Percentiles rank a stretch among this genome's conserved stretches.
These are phyloP conservation scores for Juglanconis juglandina DNA, from an alignment of 2,329 filamentous ascomycete genomes.

Conservation along the genomic window DNA sequence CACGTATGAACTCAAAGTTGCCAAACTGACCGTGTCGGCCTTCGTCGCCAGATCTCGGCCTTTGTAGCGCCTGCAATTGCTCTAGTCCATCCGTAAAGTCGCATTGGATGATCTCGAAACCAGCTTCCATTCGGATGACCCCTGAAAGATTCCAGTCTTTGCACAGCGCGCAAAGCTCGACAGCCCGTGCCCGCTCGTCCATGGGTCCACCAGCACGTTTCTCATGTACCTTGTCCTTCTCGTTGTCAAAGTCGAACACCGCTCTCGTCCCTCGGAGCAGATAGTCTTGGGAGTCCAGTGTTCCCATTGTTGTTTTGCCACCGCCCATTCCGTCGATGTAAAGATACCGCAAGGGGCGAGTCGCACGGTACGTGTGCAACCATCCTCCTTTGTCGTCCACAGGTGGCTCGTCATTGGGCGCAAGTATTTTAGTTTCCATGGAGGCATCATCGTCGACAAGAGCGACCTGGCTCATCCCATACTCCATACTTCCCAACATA, in stretches of 20 bases:
- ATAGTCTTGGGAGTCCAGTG: constrained; percentile 64
- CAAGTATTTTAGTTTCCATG: not conserved
- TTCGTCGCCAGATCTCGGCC: constrained; percentile 20
- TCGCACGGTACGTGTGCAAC: constrained; percentile 63
- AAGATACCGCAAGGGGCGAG: constrained; percentile 55
- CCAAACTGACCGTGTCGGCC: constrained; percentile 26
- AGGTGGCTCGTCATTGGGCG: not conserved
- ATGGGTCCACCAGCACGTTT: constrained; percentile 20
- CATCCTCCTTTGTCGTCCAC: constrained; percentile 43
- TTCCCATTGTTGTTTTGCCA: constrained; percentile 62
- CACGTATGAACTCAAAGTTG: constrained; percentile 39
- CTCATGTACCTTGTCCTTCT: not conserved
- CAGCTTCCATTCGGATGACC: constrained; percentile 64
- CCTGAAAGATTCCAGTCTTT: constrained; percentile 58
- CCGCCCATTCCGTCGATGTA: constrained; percentile 70
- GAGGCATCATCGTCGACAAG: not conserved
- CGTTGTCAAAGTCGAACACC: not conserved
- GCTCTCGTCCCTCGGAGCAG: constrained; percentile 47
- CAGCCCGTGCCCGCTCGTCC: constrained; percentile 51
- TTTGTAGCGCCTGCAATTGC: constrained; percentile 31
- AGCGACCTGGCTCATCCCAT: not conserved
- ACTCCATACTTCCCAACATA: not conserved
- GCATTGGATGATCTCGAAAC: constrained; percentile 69
- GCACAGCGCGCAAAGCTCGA: constrained; percentile 53
- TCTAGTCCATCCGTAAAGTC: constrained; percentile 48